Base-by-base conservation (phyloP, 257 asterid species). In the Handroanthus guayacan region DNA sequence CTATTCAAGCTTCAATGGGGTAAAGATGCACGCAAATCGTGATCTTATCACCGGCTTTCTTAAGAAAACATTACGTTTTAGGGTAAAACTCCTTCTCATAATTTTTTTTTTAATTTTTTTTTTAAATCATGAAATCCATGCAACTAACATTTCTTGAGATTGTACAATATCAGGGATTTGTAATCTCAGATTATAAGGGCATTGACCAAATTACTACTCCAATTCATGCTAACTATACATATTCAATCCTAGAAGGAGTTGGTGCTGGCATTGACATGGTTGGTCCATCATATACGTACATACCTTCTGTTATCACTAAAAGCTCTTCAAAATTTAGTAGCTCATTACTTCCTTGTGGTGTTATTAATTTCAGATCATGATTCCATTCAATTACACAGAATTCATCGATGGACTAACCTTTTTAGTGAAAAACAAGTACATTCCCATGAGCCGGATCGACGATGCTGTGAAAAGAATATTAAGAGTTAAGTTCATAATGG, bases 181-280 rank as follows among this genome's bases (percentile, higher is more conserved):
- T 79, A 6, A 82, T 84, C 72, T 81, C 88, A 3, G 86, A 84
- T 69, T 84, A 62, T 14, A 51, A 63, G 69, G 88, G 88, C 3
- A 80, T 82, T 9, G 86, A 84, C n/a, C 76, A 71, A 69, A 77
- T 79, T 20, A 84, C 86, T n/a, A 11, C 72, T 44, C 81, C 84
- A 0, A 34, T 37, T 5, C 83, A 74, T 56, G 75, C 68, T 17
- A 84, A 84, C 69, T 84, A 82, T 43, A 84, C 88, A 0, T 79
- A 76, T 36, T 84, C 86, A 2, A 76, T 82, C 18, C 81, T 84
- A 57, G 81, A 76, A 3, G 86, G 88, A 62, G 64, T 81, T 8
- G 79, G 74, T 39, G 82, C 86, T 52, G 88, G 88, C 44, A 82
- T 84, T 25, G 88, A 84, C 80, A 84, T 84, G 84, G 88, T 84